Base-by-base conservation (phyloP, 2,329 filamentous ascomycete species). In the Dactylellina sp. region DNA sequence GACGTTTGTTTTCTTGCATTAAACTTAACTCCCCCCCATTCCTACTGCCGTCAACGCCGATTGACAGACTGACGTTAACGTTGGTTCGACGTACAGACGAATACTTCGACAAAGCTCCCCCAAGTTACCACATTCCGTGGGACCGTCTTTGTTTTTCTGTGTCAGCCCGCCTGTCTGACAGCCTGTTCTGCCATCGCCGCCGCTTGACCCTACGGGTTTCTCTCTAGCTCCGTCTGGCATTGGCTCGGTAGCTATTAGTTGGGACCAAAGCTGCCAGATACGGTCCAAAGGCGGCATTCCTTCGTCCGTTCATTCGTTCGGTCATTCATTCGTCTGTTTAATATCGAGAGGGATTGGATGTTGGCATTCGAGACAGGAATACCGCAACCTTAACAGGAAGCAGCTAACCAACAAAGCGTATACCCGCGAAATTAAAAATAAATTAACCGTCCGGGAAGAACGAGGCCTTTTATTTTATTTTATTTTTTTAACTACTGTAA, bases 311-410 rank as follows among this genome's bases (percentile, higher is more conserved):
- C n/a, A 44, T 28, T 50, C 57, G 32, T 4, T 61, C 49, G 35
- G 24, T 47, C 44, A 22, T 53, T 53, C 59, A 12, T 42, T 18
- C 46, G 28, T 52, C 44, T 11, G 24, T 44, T 64, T 47, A n/a
- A 46, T 47, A 46, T 12, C 47, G 18, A 22, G 16, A 16, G 16
- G 20, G 7, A 46, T 9, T 16, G 42, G 16, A 20, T 46, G 14
- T 50, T 35, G n/a, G 40, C 9, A 46, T 55, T 37, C 47, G 25
- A 46, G 24, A 22, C 57, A 37, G 44, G 47, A 52, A 46, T 63
- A 46, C 49, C 60, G 50, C 60, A 63, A 63, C 60, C 39, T 56
- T 55, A 62, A 52, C 46, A 62, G 59, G 57, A 61, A 61, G 59
- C 24, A 44, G 46, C 39, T 24, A 22, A 22, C 16, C 16, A 64